Evolutionary conservation across 129 eudicot genomes (phyloP).

Genomic region (Centrapalus pauciflorus): DNA sequence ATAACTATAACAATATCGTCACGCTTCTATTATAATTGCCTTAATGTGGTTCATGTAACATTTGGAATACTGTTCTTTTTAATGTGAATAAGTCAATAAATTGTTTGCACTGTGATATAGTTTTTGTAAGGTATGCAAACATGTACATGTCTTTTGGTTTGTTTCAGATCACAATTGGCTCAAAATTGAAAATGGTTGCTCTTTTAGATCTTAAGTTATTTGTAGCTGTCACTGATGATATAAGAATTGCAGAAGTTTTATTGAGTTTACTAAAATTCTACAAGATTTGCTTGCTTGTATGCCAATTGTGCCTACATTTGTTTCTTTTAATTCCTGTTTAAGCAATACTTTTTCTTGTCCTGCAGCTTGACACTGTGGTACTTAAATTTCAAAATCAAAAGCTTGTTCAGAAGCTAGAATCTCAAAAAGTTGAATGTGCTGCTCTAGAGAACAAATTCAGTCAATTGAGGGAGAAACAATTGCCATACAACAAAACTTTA

Average conservation of each 20-base stretch:
- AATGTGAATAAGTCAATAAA: background rate
- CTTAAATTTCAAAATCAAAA: constrained; percentile 89
- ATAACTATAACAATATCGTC: background rate
- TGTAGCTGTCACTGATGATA: background rate
- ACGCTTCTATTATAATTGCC: background rate
- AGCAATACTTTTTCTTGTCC: constrained; percentile 3
- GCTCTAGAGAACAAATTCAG: constrained; percentile 56
- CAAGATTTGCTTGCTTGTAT: constrained; percentile 1
- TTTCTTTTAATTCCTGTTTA: background rate
- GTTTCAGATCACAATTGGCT: background rate
- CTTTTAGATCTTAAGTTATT: background rate
- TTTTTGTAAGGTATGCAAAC: background rate
- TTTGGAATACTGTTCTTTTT: background rate
- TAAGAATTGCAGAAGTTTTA: constrained; percentile 4
- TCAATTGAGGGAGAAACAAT: constrained; percentile 60
- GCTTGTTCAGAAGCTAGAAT: constrained; percentile 79
- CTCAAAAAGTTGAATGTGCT: constrained; percentile 61
- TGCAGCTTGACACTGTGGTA: constrained; percentile 81
- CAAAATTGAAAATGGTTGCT: background rate
- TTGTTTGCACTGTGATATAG: background rate
- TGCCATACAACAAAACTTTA: constrained; percentile 44
- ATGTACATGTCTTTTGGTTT: background rate
- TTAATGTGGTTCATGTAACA: background rate
- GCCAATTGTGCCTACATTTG: constrained; percentile 3
- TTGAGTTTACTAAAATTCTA: background rate